A percentile compares a stretch with the other conserved stretches of the same genome.
These are phyloP conservation scores for Blastocystis sp. DNA, from an alignment of 352 stramenopile species.

Conservation along the genomic window DNA sequence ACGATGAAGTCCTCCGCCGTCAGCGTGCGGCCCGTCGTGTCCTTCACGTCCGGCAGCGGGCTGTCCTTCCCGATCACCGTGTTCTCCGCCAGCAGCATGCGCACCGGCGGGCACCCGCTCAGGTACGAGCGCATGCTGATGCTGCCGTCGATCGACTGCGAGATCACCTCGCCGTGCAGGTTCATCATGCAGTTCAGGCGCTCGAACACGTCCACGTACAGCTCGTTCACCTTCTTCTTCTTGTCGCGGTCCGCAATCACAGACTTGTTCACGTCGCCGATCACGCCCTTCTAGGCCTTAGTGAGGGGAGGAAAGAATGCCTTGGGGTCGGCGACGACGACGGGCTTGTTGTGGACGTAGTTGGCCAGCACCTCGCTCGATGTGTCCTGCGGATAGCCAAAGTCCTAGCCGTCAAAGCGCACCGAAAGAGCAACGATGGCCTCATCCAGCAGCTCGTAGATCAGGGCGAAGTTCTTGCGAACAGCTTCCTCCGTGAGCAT, in stretches of 20 bases:
- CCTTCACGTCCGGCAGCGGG: slow-evolving; percentile 5
- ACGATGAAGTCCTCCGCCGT: slow-evolving; percentile 83
- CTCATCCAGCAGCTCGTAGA: slow-evolving; percentile 98
- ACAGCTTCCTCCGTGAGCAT: slow-evolving; percentile 94
- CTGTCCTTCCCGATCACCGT: slow-evolving; percentile 79
- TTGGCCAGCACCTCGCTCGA: slow-evolving; percentile 93
- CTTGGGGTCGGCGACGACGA: slow-evolving; percentile 72
- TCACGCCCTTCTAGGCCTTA: slow-evolving; percentile 27
- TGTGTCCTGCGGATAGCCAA: slow-evolving; percentile 93
- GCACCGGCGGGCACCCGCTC: slow-evolving; percentile 91
- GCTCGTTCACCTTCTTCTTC: slow-evolving; percentile 87
- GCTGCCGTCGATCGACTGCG: slow-evolving; percentile 93
- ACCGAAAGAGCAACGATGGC: slow-evolving; percentile 74
- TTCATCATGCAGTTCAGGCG: slow-evolving; percentile 94
- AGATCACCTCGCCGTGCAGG: slow-evolving; percentile 90
- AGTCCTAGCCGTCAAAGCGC: slow-evolving; percentile 80
- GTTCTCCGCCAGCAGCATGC: slow-evolving; percentile 92
- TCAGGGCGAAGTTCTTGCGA: slow-evolving; percentile 97
- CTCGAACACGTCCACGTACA: slow-evolving; percentile 98
- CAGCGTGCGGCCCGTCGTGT: slow-evolving; percentile 63
- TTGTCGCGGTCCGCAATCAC: slow-evolving; percentile 72
- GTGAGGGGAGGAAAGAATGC: slow-evolving; percentile 73
- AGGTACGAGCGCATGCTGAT: slow-evolving; percentile 95
- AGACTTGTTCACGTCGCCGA: slow-evolving; percentile 71
- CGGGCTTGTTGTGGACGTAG: slow-evolving; percentile 96